Conservation (phyloP, 768 basidiomycete genomes). For the Phanerodontia chrysosporium region DNA sequence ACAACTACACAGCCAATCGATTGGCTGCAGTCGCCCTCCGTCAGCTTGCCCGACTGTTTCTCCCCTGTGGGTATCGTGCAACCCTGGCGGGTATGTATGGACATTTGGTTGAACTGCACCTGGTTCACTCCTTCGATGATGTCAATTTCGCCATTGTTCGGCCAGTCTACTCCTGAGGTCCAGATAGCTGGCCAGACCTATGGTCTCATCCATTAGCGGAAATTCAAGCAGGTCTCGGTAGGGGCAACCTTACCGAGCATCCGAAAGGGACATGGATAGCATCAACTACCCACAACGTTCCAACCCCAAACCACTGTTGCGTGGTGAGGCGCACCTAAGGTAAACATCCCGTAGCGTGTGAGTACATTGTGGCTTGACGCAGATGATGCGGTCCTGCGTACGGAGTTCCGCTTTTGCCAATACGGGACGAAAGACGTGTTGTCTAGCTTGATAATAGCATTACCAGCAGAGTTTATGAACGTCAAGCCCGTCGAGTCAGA, state of each 20-base stretch:
- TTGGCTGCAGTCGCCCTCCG: not conserved
- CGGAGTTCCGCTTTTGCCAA: constrained; percentile 56
- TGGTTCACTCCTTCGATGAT: constrained; percentile 52
- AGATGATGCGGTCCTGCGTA: constrained; percentile 21
- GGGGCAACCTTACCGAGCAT: constrained; percentile 38
- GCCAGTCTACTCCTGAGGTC: constrained; percentile 33
- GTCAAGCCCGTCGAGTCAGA: constrained; percentile 47
- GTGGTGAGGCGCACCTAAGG: constrained; percentile 42
- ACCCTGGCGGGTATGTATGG: constrained; percentile 46
- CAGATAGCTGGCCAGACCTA: constrained; percentile 26
- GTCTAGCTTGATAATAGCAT: constrained; percentile 73
- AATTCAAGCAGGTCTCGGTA: not conserved
- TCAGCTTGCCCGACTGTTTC: constrained; percentile 28
- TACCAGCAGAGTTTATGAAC: constrained; percentile 51
- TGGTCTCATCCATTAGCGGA: not conserved
- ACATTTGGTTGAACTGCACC: constrained; percentile 47
- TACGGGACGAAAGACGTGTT: constrained; percentile 52
- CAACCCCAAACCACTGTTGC: constrained; percentile 35
- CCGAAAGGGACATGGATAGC: constrained; percentile 49
- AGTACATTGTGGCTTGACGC: not conserved
- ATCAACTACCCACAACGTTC: constrained; percentile 43
- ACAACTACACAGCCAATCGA: constrained; percentile 17
- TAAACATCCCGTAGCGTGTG: not conserved
- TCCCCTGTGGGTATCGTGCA: constrained; percentile 29
- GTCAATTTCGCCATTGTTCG: constrained; percentile 35